Evolutionary conservation across 1,284 basidiomycete species (phyloP).

Genomic region (Trametes versicolor): DNA sequence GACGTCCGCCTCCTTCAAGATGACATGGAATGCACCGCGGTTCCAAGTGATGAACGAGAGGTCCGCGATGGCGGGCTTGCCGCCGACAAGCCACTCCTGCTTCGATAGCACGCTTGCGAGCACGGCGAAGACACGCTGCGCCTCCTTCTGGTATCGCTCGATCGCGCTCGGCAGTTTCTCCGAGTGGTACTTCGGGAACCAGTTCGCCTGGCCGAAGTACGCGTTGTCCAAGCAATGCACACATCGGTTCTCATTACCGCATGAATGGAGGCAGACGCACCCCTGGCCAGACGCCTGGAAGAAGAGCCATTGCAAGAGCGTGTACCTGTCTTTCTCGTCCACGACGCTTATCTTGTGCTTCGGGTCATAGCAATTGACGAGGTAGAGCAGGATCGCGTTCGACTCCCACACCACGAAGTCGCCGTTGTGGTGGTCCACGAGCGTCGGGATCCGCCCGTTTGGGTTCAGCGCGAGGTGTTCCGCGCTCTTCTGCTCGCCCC

Average conservation of each 20-base stretch:
- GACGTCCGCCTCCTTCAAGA: constrained; percentile 25
- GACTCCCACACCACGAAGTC: constrained; percentile 46
- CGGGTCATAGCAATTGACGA: constrained; percentile 47
- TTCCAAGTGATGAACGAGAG: constrained; percentile 38
- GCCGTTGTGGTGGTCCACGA: constrained; percentile 48
- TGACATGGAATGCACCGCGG: constrained; percentile 19
- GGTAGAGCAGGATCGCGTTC: constrained; percentile 47
- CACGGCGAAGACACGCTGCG: too few relatives aligned
- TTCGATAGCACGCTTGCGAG: too few relatives aligned
- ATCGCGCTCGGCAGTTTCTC: too few relatives aligned
- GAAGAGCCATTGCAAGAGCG: constrained; percentile 44
- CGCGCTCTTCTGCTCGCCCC: constrained; percentile 41
- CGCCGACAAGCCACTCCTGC: constrained; percentile 38
- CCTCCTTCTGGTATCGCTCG: too few relatives aligned
- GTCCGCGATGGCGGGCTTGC: constrained; percentile 39
- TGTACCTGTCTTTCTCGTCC: constrained; percentile 35
- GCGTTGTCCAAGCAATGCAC: constrained; percentile 21
- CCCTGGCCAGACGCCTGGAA: constrained; percentile 47
- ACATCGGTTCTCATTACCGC: neutral
- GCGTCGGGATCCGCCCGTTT: constrained; percentile 47
- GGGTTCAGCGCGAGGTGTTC: constrained; percentile 41
- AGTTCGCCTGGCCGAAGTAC: constrained; percentile 41
- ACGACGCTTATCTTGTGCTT: constrained; percentile 43
- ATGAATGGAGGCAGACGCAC: constrained; percentile 20
- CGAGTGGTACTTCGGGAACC: constrained; percentile 40